Percentiles rank a stretch among this genome's conserved stretches.
These are phyloP conservation scores for Boletellus ananas DNA, from an alignment of 768 basidiomycete species.

Conservation along the genomic window DNA sequence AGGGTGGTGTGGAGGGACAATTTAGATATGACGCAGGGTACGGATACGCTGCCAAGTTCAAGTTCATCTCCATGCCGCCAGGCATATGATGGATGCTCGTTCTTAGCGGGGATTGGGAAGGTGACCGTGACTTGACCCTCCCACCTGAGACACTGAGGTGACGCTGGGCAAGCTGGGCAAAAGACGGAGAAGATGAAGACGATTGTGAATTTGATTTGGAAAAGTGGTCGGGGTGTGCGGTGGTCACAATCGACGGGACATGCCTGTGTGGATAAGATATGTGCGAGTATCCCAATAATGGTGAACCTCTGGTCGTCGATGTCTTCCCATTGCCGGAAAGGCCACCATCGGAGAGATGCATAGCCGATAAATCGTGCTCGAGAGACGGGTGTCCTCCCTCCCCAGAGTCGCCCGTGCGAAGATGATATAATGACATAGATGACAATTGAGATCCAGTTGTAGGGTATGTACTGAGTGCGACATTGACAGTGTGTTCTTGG, in stretches of 20 bases:
- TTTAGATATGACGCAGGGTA: conserved; percentile 39
- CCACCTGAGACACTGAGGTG: conserved; percentile 21
- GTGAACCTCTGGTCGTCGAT: conserved; percentile 6
- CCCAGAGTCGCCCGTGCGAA: conserved; percentile 16
- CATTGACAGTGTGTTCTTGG: conserved; percentile 24
- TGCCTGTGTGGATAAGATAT: conserved; percentile 41
- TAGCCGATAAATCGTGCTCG: conserved; percentile 20
- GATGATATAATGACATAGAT: conserved; percentile 34
- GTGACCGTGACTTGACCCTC: conserved; percentile 29
- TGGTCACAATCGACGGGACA: conserved; percentile 46
- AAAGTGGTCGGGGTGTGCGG: conserved; percentile 28
- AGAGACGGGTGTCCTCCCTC: conserved; percentile 14
- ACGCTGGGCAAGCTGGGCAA: conserved; percentile 24
- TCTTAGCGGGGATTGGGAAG: conserved; percentile 31
- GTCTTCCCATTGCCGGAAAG: conserved; percentile 7
- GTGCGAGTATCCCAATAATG: conserved; percentile 17
- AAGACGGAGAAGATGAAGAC: conserved; percentile 8
- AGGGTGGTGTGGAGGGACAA: conserved; percentile 57
- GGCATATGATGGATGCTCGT: conserved; percentile 16
- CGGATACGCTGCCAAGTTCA: conserved; percentile 7
- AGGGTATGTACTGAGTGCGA: conserved; percentile 26
- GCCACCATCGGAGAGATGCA: conserved; percentile 17
- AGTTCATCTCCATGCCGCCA: conserved; percentile 12
- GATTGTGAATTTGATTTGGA: conserved; percentile 14
- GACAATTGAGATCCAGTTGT: conserved; percentile 30